Conservation (phyloP, 108 stramenopile species). For the Seminavis robusta region DNA sequence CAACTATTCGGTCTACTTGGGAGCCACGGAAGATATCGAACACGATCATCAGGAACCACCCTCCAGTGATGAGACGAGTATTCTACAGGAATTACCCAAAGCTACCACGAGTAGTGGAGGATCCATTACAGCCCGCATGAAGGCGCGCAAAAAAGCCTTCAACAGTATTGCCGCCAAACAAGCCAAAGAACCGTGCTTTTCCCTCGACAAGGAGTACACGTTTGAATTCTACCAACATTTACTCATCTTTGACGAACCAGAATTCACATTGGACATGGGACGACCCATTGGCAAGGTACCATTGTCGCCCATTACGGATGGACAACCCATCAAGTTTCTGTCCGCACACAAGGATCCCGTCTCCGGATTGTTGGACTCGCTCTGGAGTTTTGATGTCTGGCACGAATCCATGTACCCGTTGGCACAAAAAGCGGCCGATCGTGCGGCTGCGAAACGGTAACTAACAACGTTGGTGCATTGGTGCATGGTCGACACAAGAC, state of each 20-base stretch:
- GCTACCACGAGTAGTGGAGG: slow-evolving; percentile 4
- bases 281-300: slow-evolving; percentile 46
- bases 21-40: slow-evolving; percentile 15
- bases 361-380: slow-evolving; percentile 1
- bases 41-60: slow-evolving; percentile 20
- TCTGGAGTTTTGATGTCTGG: slow-evolving; percentile 61
- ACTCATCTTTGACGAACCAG: slow-evolving; percentile 33
- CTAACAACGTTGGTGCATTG: too few species aligned
- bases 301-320: slow-evolving; percentile 33
- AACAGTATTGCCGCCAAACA: slow-evolving; percentile 17
- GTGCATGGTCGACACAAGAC: too few species aligned
- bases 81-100: slow-evolving; percentile 13
- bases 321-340: slow-evolving; percentile 45
- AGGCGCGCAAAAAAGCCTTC: slow-evolving; percentile 32
- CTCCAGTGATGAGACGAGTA: slow-evolving; percentile 16
- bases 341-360: slow-evolving; percentile 9
- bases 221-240: slow-evolving; percentile 62
- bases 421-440: too few species aligned
- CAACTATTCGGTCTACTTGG: neutral
- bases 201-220: slow-evolving; percentile 29
- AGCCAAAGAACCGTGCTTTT: slow-evolving; percentile 27
- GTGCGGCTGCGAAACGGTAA: too few species aligned
- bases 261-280: slow-evolving; percentile 39
- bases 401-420: too few species aligned
- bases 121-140: slow-evolving; percentile 12